These are phyloP conservation scores for Powellomyces hirtus DNA, from an alignment of 192 early-diverging fungal species.

Conservation along the genomic window DNA sequence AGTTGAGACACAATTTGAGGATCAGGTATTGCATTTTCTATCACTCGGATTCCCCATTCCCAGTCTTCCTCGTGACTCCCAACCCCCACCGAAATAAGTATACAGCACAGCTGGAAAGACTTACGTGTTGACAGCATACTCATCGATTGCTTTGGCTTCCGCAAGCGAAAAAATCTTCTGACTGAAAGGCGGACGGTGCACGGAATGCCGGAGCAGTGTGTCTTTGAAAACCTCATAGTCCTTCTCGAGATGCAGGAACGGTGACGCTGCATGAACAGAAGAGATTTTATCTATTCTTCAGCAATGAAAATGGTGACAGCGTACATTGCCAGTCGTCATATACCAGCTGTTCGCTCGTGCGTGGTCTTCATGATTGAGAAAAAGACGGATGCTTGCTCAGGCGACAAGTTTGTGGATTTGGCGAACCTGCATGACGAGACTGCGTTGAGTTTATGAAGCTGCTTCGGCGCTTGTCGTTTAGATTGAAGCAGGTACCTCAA, in stretches of 20 bases:
- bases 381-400: constrained; percentile 53
- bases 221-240: constrained; percentile 24
- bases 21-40: too few relatives aligned
- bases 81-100: too few relatives aligned
- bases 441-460: background rate
- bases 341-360: constrained; percentile 37
- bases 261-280: constrained; percentile 28
- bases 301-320: background rate
- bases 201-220: background rate
- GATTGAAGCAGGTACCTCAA: constrained; percentile 46
- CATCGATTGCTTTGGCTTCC: constrained; percentile 44
- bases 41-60: too few relatives aligned
- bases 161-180: constrained; percentile 45
- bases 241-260: constrained; percentile 39
- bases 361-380: constrained; percentile 59
- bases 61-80: too few relatives aligned
- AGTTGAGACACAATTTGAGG: too few relatives aligned
- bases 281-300: background rate
- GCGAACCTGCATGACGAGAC: constrained; percentile 38
- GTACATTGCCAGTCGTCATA: background rate
- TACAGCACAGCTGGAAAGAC: too few relatives aligned
- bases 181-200: constrained; percentile 39
- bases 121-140: constrained; percentile 52
- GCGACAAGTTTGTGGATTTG: constrained; percentile 44
- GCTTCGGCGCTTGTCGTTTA: too few relatives aligned